Evolutionary conservation across 495 filamentous ascomycete species (phyloP), one percentile per base, ranked within the genome.

Genomic region (Penicillium cinerascens): DNA sequence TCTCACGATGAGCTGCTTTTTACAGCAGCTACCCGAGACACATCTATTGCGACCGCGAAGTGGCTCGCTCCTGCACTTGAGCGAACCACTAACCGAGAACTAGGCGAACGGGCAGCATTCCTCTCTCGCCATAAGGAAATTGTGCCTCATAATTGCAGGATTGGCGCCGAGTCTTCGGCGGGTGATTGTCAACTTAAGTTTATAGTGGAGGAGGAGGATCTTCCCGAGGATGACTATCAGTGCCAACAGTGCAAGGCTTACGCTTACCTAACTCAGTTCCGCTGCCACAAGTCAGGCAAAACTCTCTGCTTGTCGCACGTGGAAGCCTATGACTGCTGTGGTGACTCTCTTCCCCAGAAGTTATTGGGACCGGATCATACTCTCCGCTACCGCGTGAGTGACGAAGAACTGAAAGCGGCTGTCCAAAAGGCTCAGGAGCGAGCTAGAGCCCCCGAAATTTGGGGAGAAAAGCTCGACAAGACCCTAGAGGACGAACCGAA

Each of bases 1-100:
- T 97, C 93, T 3, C 93, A 98, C 51, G 93, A 98, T 66, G 93
- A 97, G 67, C 71, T 98, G n/a, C 75, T 98, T 6, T 84, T 95
- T 65, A 95, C 93, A 2, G 93, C 91, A 8, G 87, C 87, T 20
- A 78, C 78, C 35, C 79, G 86, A 36, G 88, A 93, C 55, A 78
- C 87, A 33, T 87, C 88, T 0, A 97, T 98, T 48, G 87, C 91
- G 56, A 97, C 92, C 16, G 91, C 93, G 2, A 95, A 92, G 69
- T 98, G 93, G 87, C 78, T 98, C 36, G 87, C 87, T 2, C 92
- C 92, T 2, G 93, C 93, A 16, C 73, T 98, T 36, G 84, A 87
- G 42, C 82, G 86, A 51, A 85, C 93, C 59, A 79, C 78, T 56
- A 78, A 81, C 51, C 83, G 89, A 33, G 93, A 97, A 72, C 60